phyloP scores from a whole-genome alignment of 2,329 filamentous ascomycete genomes.

The Claviceps spartinae region DNA sequence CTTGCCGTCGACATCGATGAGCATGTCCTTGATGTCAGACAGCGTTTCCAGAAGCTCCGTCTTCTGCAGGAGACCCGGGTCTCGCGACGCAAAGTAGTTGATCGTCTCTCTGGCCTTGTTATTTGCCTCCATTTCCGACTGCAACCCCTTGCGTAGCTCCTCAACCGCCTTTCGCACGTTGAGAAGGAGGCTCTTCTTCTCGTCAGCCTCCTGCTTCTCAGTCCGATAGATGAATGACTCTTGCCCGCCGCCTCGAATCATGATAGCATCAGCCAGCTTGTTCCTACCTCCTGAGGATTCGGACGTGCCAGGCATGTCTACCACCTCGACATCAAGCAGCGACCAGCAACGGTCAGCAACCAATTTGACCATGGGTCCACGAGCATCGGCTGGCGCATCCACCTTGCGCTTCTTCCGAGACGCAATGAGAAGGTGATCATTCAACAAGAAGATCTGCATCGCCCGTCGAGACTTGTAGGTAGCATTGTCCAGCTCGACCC shows the following conservation, averaged over 20 bases:
- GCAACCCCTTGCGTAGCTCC: constrained; percentile 71
- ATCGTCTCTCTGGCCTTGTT: constrained; percentile 75
- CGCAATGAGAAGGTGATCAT: constrained; percentile 86
- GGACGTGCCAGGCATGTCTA: constrained; percentile 63
- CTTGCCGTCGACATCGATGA: constrained; percentile 92
- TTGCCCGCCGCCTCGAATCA: constrained; percentile 69
- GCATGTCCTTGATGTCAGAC: constrained; percentile 69
- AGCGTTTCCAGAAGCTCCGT: constrained; percentile 66
- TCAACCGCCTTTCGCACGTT: constrained; percentile 90
- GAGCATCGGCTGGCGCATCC: constrained; percentile 44
- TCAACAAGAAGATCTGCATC: constrained; percentile 84
- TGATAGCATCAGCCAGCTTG: constrained; percentile 73
- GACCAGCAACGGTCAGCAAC: constrained; percentile 93
- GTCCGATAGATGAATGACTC: constrained; percentile 93
- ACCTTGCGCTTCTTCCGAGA: constrained; percentile 84
- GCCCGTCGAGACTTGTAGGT: constrained; percentile 88
- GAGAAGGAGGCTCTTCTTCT: constrained; percentile 69
- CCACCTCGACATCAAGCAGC: constrained; percentile 79
- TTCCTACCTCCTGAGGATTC: constrained; percentile 41
- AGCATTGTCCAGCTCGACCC: constrained; percentile 94
- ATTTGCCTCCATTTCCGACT: constrained; percentile 76
- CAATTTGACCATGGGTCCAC: constrained; percentile 54
- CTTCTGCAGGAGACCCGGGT: constrained; percentile 64
- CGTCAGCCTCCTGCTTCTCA: constrained; percentile 62
- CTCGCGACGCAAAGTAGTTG: constrained; percentile 71